phyloP scores from a whole-genome alignment of 768 basidiomycete species.

The Cystofilobasidium ferigula region DNA sequence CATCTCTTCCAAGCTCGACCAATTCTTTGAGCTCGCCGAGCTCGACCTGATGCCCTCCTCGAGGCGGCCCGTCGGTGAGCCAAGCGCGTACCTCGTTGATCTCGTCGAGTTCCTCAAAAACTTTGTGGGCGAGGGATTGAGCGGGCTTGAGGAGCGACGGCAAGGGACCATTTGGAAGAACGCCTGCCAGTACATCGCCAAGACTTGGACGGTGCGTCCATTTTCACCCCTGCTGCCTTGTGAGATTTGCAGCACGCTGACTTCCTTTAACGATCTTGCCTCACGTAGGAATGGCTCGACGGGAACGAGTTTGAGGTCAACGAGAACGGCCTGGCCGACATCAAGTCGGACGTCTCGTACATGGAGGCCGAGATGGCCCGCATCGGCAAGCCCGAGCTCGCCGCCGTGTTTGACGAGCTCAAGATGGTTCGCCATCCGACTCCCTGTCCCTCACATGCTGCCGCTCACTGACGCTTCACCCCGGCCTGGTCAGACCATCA shows the following conservation, averaged over 20 bases:
- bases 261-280: neutral
- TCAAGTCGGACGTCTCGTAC: constrained; percentile 75
- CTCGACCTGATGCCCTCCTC: constrained; percentile 70
- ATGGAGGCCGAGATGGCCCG: constrained; percentile 74
- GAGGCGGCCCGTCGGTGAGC: constrained; percentile 37
- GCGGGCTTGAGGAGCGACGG: constrained; percentile 67
- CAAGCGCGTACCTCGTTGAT: constrained; percentile 83
- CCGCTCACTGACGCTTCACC: neutral
- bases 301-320: constrained; percentile 70
- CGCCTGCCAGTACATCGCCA: constrained; percentile 77
- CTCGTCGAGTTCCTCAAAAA: constrained; percentile 93
- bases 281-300: constrained; percentile 57
- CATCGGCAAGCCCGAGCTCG: constrained; percentile 60
- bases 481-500: constrained; percentile 32
- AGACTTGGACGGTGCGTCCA: constrained; percentile 67
- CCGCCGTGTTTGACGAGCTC: constrained; percentile 64
- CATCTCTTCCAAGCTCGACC: constrained; percentile 83
- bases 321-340: constrained; percentile 76
- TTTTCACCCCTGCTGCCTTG: constrained; percentile 15
- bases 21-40: constrained; percentile 88
- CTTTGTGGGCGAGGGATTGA: constrained; percentile 65
- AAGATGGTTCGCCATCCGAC: constrained; percentile 47
- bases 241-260: constrained; percentile 29
- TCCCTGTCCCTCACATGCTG: neutral
- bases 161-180: constrained; percentile 82